Conservation (phyloP, 2,329 filamentous ascomycete species). For the Byssoonygena ceratinophila region DNA sequence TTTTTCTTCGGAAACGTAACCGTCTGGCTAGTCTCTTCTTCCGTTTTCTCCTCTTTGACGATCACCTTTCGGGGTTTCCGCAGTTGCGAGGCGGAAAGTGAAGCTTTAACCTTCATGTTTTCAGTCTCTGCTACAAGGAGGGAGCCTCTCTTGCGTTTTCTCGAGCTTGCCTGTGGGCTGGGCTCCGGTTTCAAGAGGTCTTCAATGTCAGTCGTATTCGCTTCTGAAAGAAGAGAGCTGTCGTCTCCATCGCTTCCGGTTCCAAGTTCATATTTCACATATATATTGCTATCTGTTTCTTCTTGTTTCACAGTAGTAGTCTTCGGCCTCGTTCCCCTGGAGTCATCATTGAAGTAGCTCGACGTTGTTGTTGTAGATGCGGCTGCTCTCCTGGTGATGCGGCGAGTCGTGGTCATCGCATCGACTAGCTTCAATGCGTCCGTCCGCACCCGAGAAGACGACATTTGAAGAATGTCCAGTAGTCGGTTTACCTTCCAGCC, state of each 20-base stretch:
- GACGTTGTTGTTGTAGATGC: constrained; percentile 6
- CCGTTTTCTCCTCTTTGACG: constrained; percentile 23
- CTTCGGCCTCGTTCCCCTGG: background rate
- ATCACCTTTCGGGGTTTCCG: constrained; percentile 20
- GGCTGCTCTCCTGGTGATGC: constrained; percentile 18
- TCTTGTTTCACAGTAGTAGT: constrained; percentile 28
- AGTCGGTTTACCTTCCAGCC: no score
- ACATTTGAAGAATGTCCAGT: no score
- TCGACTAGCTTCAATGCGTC: constrained; percentile 50
- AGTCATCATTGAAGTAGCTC: constrained; percentile 1
- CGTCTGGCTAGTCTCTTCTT: constrained; percentile 21
- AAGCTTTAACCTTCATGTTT: background rate
- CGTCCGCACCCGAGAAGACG: constrained; percentile 36
- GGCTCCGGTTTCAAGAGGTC: constrained; percentile 36
- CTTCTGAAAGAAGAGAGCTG: constrained; percentile 28
- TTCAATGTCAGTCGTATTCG: constrained; percentile 46
- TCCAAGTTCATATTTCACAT: background rate
- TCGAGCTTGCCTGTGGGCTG: constrained; percentile 18
- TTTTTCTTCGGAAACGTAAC: constrained; percentile 20
- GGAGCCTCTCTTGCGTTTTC: constrained; percentile 40
- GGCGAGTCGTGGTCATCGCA: constrained; percentile 33
- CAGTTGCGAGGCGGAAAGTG: constrained; percentile 17
- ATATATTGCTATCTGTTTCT: constrained; percentile 18
- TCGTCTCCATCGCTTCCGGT: constrained; percentile 20
- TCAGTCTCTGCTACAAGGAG: constrained; percentile 19